phyloP scores from a whole-genome alignment of 192 early-diverging fungal species.

The Podila horticola region DNA sequence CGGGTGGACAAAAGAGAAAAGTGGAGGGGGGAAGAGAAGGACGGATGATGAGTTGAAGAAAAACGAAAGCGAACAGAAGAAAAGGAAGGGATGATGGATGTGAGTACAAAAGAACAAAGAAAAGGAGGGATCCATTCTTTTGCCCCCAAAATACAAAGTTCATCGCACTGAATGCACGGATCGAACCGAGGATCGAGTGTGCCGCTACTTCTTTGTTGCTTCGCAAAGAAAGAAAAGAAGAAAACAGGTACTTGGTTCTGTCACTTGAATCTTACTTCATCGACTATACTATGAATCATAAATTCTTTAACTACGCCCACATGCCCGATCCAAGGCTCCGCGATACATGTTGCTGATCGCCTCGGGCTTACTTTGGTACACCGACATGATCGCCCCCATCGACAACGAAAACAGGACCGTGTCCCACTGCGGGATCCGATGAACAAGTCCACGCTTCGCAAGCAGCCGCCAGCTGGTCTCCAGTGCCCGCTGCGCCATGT shows the following conservation, averaged over 20 bases:
- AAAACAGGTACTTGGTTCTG: no score
- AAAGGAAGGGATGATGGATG: not conserved
- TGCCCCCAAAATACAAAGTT: no score
- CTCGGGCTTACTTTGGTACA: slow-evolving; percentile 83
- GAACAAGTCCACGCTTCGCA: slow-evolving; percentile 65
- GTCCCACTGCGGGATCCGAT: slow-evolving; percentile 74
- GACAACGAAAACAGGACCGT: slow-evolving; percentile 74
- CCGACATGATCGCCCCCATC: slow-evolving; percentile 82
- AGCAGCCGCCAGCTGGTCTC: slow-evolving; percentile 74
- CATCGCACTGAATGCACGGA: no score
- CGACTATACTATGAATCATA: no score
- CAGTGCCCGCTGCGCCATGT: slow-evolving; percentile 81
- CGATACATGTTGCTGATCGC: slow-evolving; percentile 62
- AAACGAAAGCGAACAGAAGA: not conserved
- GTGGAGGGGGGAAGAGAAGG: not conserved
- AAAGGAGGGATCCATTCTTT: no score
- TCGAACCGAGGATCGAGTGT: no score
- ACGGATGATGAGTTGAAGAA: not conserved
- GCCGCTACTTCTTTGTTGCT: no score
- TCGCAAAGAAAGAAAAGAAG: no score
- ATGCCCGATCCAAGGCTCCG: no score
- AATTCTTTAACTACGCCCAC: no score
- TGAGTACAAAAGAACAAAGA: not conserved
- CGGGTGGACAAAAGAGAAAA: not conserved
- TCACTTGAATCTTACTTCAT: no score